phyloP scores from a whole-genome alignment of 2,329 filamentous ascomycete species.

The Penicillium sp. region DNA sequence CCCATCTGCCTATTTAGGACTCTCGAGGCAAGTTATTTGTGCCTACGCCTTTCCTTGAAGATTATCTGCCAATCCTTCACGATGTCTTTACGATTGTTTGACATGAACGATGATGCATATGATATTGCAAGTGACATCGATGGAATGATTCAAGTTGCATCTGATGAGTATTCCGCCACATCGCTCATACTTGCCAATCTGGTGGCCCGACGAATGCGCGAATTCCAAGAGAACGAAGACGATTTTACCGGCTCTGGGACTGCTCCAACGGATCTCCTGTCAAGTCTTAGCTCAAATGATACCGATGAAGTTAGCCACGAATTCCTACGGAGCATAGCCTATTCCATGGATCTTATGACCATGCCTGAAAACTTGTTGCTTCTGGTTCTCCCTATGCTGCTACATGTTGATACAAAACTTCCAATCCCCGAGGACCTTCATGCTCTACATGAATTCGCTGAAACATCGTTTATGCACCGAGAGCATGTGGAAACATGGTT shows the following conservation, averaged over 20 bases:
- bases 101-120: neutral
- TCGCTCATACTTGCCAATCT: neutral
- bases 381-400: neutral
- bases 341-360: slow-evolving; percentile 1
- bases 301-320: neutral
- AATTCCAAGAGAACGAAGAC: neutral
- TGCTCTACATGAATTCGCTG: neutral
- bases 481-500: neutral
- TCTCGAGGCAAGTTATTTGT: neutral
- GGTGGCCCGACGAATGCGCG: neutral
- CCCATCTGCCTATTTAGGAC: neutral
- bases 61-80: neutral
- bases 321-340: neutral
- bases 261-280: neutral
- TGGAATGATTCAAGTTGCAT: neutral
- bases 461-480: neutral
- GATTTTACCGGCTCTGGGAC: neutral
- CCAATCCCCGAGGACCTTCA: neutral
- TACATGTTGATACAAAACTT: neutral
- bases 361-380: neutral
- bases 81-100: neutral
- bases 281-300: neutral
- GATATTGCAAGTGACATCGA: neutral
- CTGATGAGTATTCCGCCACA: neutral
- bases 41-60: neutral